Base-by-base conservation (phyloP, 2,329 filamentous ascomycete genomes). In the Aspergillus bombycis region DNA sequence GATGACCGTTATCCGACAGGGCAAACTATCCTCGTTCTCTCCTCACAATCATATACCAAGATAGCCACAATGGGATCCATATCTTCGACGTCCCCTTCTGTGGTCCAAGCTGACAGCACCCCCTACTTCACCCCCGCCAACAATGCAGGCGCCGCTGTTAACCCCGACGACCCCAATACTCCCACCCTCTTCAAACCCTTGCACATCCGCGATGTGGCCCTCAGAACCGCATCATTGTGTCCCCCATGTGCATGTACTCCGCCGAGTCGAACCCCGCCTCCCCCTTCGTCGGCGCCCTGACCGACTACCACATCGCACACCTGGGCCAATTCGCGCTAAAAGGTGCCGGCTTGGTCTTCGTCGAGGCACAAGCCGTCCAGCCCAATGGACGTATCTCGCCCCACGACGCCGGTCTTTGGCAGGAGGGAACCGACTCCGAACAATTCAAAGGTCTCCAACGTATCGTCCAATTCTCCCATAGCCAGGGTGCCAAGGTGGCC, bases 331-430 rank as follows among this genome's bases (percentile, higher is more conserved):
- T 93, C 69, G 85, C 91, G 23, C 82, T 89, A 48, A 88, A 90
- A 64, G 93, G 93, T 21, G 89, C 89, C 0, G 90, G 87, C 1
- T 81, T 96, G 28, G 82, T 89, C 58, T 85, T 93, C 60, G 83
- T 94, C 63, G 93, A 97, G 80, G 92, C 93, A 23, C 93, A 91
- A 0, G 83, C 88, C 34, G 91, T 96, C 0, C 83, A 87, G 16
- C 80, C 91, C 4, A 88, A 93, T 71, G 93, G 93, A 28, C 86
- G 93, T 62, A 96, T 96, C 79, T 90, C 91, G 1, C 92, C 93
- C 1, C 69, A 75, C 23, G 74, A 76, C 52, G 66, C 66, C 1
- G 74, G 94, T 0, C 79, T 97, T 4, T 97, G 93, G 94, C 83
- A 90, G 65, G 92, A 96, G 72, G 87, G 69, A 0, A 66, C 66